Evolutionary conservation across 2,329 filamentous ascomycete genomes (phyloP).

Genomic region (Fusarium sterilihyphosum): DNA sequence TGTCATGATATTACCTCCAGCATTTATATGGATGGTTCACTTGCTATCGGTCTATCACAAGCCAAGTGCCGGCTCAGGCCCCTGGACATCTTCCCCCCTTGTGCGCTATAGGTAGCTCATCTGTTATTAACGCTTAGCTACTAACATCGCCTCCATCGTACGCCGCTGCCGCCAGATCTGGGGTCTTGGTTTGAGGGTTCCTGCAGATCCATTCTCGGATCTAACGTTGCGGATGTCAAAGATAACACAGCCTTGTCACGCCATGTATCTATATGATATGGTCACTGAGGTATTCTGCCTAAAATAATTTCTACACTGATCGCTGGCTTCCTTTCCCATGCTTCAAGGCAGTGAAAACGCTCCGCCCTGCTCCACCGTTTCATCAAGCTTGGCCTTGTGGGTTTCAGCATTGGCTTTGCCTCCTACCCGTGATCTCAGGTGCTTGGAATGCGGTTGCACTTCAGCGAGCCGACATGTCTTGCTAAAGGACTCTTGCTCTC

Average conservation of each 20-base stretch:
- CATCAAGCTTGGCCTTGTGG: neutral
- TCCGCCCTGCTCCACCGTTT: conserved; percentile 13
- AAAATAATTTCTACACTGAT: neutral
- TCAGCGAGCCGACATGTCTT: neutral
- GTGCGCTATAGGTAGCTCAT: conserved; percentile 8
- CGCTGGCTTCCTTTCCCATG: neutral
- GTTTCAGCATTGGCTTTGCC: neutral
- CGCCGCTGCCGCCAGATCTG: conserved; percentile 38
- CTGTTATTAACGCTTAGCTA: conserved; percentile 5
- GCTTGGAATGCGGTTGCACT: neutral
- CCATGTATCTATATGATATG: neutral
- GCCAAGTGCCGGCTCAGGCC: conserved; percentile 28
- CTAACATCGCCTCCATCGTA: conserved; percentile 16
- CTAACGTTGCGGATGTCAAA: conserved; percentile 16
- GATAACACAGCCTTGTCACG: conserved; percentile 16
- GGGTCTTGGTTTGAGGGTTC: conserved; percentile 38
- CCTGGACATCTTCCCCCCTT: conserved; percentile 4
- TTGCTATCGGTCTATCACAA: conserved; percentile 18
- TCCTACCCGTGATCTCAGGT: neutral
- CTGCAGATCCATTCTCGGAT: conserved; percentile 39
- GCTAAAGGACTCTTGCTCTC: conserved; percentile 1
- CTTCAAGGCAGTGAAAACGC: conserved; percentile 3
- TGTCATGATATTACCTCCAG: conserved; percentile 1
- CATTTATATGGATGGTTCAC: neutral
- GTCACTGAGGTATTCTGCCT: neutral